Evolutionary conservation across 2,329 filamentous ascomycete species (phyloP), one percentile per base, ranked within the genome.

Genomic region (Trichoderma gracile): DNA sequence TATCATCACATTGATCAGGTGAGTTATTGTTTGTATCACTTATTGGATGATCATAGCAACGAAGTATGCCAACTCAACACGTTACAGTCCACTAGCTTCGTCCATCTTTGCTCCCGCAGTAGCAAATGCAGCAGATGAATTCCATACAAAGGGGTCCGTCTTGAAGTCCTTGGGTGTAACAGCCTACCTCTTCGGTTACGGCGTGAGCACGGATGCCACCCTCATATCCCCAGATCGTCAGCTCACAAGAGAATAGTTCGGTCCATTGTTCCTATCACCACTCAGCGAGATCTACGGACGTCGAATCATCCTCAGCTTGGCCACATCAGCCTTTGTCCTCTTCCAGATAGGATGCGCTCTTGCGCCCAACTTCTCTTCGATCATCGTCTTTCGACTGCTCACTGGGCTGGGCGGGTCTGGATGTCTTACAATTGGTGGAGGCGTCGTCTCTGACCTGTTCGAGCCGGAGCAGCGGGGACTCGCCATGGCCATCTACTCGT

Each of bases 81-180:
- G 15, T 8, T 25, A 49, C n/a, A 81, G 81, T 1, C 81, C 80
- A 0, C 68, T 84, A 0, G 78, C 78, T 0, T 81, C 80, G 0
- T 78, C 81, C 23, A 89, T 90, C 77, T 89, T 92, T 69, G 88
- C 89, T 0, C 89, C 89, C 0, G 88, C 84, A 5, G 84, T 90
- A 0, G 83, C 84, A 0, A 76, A 85, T 4, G 78, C 91, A 0
- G 83, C 89, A 80, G 62, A 69, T 6, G 86, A 90, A 19, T 91
- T 92, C 71, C 63, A 80, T 27, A 82, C 79, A 5, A 77, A 74
- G 30, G 85, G 80, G 65, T 73, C 74, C 9, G 74, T 82, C 52
- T 78, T 91, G 1, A 83, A 82, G 0, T 82, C 86, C 0, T 86
- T 92, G 55, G 86, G 89, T 61, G 86, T 91, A 0, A 89, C 86